A percentile compares a stretch with the other conserved stretches of the same genome.
Evolutionary conservation across 257 asterid species (phyloP).

Genomic region (Fraxinus excelsior): DNA sequence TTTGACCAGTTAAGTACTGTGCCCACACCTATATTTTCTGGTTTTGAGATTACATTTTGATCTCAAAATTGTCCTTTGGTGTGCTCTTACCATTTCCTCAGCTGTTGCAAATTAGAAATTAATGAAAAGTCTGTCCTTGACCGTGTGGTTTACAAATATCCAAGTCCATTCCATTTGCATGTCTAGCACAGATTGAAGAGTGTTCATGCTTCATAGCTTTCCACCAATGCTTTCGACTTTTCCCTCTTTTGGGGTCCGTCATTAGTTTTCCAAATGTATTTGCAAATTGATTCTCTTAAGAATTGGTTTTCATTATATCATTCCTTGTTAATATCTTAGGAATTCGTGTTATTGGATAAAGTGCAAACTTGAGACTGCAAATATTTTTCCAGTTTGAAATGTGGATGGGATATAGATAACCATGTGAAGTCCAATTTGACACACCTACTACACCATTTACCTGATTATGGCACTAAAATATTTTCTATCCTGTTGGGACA

Average conservation of each 20-base stretch:
- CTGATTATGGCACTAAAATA: not conserved
- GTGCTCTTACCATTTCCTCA: too few relatives aligned
- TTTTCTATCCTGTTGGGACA: not conserved
- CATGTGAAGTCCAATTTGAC: not conserved
- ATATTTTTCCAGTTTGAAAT: not conserved
- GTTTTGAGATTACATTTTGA: not conserved
- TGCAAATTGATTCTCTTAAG: not conserved
- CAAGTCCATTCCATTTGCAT: too few relatives aligned
- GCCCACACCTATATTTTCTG: not conserved
- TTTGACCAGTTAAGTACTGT: not conserved
- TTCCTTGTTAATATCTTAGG: not conserved
- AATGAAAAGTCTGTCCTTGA: not conserved
- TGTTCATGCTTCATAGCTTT: too few relatives aligned
- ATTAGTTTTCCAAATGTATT: not conserved
- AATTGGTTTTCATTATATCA: not conserved
- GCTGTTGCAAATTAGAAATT: too few relatives aligned
- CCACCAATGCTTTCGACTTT: too few relatives aligned
- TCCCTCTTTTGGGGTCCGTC: not conserved
- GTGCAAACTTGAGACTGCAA: not conserved
- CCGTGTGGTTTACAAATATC: not conserved
- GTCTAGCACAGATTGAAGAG: too few relatives aligned
- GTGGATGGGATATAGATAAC: not conserved
- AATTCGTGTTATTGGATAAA: not conserved
- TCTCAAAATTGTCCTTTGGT: not conserved
- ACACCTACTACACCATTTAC: not conserved